These are phyloP conservation scores for Chytriomyces confervae DNA, from an alignment of 192 early-diverging fungal species.

Conservation along the genomic window DNA sequence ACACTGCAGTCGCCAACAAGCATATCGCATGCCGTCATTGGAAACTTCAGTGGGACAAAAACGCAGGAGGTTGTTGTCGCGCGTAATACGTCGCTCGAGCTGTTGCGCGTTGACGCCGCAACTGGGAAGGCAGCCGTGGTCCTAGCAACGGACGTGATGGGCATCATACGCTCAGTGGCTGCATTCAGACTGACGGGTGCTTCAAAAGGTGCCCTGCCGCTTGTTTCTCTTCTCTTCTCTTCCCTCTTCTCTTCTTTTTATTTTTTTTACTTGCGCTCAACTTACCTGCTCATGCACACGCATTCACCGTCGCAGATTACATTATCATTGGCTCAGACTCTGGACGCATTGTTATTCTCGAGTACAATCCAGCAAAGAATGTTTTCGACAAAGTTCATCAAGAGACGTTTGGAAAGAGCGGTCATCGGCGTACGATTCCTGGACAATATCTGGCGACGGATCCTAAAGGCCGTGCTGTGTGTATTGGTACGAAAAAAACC, in stretches of 20 bases:
- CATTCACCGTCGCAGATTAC: conserved; percentile 68
- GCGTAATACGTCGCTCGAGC: conserved; percentile 72
- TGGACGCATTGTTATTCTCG: conserved; percentile 86
- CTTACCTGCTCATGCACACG: neutral
- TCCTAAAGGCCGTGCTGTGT: conserved; percentile 94
- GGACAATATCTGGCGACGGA: conserved; percentile 96
- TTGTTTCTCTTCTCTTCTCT: neutral
- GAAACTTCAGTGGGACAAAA: conserved; percentile 92
- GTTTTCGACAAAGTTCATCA: conserved; percentile 82
- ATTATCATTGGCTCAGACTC: conserved; percentile 90
- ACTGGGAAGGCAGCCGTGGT: conserved; percentile 80
- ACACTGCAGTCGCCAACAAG: conserved; percentile 81
- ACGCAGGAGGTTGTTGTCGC: conserved; percentile 88
- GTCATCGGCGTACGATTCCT: conserved; percentile 85
- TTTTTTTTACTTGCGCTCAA: neutral
- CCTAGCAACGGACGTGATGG: conserved; percentile 82
- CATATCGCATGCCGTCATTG: conserved; percentile 67
- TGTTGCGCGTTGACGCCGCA: conserved; percentile 75
- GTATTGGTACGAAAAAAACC: conserved; percentile 66
- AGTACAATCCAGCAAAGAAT: conserved; percentile 79
- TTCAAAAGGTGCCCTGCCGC: conserved; percentile 70
- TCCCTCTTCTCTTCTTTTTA: conserved; percentile 9
- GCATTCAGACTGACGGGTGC: conserved; percentile 89
- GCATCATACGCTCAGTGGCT: conserved; percentile 79
- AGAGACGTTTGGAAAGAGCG: conserved; percentile 95